phyloP scores from a whole-genome alignment of 805 yeast species.

The Yamadazyma tumulicola region DNA sequence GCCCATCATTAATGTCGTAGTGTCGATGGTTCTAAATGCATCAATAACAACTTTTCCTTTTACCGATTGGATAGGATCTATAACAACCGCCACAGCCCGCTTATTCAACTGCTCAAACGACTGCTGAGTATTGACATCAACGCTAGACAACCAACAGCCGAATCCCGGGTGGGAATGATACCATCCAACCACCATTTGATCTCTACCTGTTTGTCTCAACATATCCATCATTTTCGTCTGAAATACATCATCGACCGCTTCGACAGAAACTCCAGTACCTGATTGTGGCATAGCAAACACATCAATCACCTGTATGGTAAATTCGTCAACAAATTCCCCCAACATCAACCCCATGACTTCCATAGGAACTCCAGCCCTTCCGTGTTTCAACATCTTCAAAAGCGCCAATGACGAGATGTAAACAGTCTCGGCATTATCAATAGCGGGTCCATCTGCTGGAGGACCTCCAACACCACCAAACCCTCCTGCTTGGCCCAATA shows the following conservation, averaged over 20 bases:
- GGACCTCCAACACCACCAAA: constrained; percentile 43
- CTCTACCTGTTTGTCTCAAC: constrained; percentile 98
- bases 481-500: constrained; percentile 45
- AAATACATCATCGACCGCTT: constrained; percentile 98
- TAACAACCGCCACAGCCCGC: constrained; percentile 96
- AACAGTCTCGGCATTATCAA: constrained; percentile 94
- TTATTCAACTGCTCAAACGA: constrained; percentile 94
- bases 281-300: constrained; percentile 99
- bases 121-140: constrained; percentile 96
- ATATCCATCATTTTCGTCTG: constrained; percentile 99
- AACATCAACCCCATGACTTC: constrained; percentile 95
- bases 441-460: constrained; percentile 67
- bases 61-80: constrained; percentile 97
- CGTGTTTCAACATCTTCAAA: constrained; percentile 95
- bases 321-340: constrained; percentile 97
- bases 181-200: constrained; percentile 99
- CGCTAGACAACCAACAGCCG: constrained; percentile 99
- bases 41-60: constrained; percentile 98
- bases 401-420: constrained; percentile 94
- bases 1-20: constrained; percentile 86
- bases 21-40: constrained; percentile 91
- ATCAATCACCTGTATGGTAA: constrained; percentile 94
- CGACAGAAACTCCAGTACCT: constrained; percentile 97
- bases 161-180: constrained; percentile 99
- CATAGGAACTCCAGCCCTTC: constrained; percentile 84